Evolutionary conservation across 2,329 filamentous ascomycete genomes (phyloP), one percentile per base, ranked within the genome.

Genomic region (Microdochium trichocladiopsis): DNA sequence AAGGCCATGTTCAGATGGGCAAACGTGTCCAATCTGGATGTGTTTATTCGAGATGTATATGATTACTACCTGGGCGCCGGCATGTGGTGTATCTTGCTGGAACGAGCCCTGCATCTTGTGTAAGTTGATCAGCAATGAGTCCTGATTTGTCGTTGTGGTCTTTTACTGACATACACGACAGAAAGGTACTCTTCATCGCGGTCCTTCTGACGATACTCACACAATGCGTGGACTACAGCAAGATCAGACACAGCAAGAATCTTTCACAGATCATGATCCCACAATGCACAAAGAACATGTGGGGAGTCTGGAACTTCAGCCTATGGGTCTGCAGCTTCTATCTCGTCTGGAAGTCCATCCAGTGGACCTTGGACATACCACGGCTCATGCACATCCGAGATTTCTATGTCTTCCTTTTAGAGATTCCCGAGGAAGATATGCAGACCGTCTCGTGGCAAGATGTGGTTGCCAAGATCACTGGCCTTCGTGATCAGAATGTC

Each of bases 371-470:
- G 45, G 88, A 93, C 61, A 76, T 91, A 24, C 83, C 86, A 25
- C 82, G 88, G 16, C 75, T 96, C 24, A 73, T 81, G 53, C 79
- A 89, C 49, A 86, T 96, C 70, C 88, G 90, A 57, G 86, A 94
- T 66, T 96, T 96, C 67, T 96, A 90, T 65, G 76, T 84, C 25
- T 78, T 95, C 63, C 78, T 96, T 3, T 80, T 96, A 10, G 87
- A 88, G 37, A 90, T 96, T 45, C 88, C 88, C 0, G 80, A 83
- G 53, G 78, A 86, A 52, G 92, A 96, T 60, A 94, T 96, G 72
- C 92, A 96, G 67, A 95, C 90, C 0, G 88, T 96, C 50, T 93
- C 92, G 5, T 96, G 92, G 92, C 90, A 95, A 64, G 87, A 94
- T 57, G 81, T 96, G 24, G 91, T 96, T 22, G 87, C 83, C 55